Evolutionary conservation across 1,284 basidiomycete species (phyloP).

Genomic region (Ustilago shanxiensis): DNA sequence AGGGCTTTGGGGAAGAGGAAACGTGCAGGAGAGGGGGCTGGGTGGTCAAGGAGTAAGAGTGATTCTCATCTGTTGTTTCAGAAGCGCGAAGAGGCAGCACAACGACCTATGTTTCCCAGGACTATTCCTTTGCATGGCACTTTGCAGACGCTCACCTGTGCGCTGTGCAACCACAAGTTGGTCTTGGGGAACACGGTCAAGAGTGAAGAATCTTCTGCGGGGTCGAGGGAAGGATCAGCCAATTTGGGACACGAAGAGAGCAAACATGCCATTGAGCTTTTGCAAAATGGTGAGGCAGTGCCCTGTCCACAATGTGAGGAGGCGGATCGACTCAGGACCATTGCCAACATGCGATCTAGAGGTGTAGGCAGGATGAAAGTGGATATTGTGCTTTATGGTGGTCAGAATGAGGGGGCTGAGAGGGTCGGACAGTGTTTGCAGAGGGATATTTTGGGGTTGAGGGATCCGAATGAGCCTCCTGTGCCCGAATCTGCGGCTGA

Average conservation of each 20-base stretch:
- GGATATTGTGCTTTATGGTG: conserved; percentile 91
- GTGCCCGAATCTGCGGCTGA: conserved; percentile 65
- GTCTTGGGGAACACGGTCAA: conserved; percentile 45
- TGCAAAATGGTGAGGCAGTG: conserved; percentile 76
- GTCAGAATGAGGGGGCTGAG: conserved; percentile 86
- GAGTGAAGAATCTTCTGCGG: conserved; percentile 18
- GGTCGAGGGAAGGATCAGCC: conserved; percentile 39
- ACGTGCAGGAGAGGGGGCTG: conserved; percentile 21
- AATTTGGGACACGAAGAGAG: conserved; percentile 46
- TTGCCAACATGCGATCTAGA: conserved; percentile 83
- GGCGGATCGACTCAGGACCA: conserved; percentile 78
- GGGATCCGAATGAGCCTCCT: conserved; percentile 64
- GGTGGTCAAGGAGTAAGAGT: conserved; percentile 50
- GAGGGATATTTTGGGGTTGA: conserved; percentile 65
- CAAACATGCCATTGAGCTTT: conserved; percentile 51
- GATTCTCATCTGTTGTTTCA: conserved; percentile 59
- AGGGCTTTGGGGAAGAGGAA: conserved; percentile 59
- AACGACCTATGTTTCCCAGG: conserved; percentile 73
- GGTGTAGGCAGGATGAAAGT: conserved; percentile 85
- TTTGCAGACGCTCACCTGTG: conserved; percentile 82
- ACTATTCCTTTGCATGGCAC: conserved; percentile 93
- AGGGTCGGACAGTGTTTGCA: conserved; percentile 74
- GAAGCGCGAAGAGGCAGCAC: conserved; percentile 24
- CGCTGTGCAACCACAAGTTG: conserved; percentile 78
- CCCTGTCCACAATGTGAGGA: conserved; percentile 83